Conservation (phyloP, 768 basidiomycete species). For the Mycena belliarum region DNA sequence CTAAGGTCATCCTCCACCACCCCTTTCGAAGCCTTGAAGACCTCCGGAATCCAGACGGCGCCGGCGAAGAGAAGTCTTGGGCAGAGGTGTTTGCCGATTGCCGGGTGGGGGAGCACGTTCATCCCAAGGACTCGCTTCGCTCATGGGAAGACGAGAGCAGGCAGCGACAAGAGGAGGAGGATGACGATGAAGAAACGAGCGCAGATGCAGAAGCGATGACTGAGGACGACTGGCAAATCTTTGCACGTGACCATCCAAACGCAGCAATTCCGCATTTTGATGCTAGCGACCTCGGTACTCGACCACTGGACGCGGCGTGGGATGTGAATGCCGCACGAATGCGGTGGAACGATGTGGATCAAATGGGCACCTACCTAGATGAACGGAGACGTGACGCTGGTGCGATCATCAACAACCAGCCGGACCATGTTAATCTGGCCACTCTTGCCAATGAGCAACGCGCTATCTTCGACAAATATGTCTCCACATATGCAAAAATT, state of each 20-base stretch:
- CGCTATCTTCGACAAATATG: slow-evolving; percentile 13
- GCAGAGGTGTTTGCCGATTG: not conserved
- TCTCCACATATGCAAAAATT: slow-evolving; percentile 1
- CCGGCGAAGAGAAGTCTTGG: not conserved
- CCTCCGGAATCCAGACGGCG: not conserved
- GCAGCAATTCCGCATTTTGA: slow-evolving; percentile 1
- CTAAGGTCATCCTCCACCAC: not conserved
- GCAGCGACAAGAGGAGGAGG: not conserved
- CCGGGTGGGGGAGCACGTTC: not conserved
- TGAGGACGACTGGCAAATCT: slow-evolving; percentile 6
- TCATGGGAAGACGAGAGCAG: slow-evolving; percentile 2
- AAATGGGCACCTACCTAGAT: not conserved
- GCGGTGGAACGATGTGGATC: slow-evolving; percentile 1
- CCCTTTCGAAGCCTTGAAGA: not conserved
- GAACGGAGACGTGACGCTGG: not conserved
- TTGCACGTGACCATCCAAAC: not conserved
- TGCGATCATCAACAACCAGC: not conserved
- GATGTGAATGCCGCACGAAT: not conserved
- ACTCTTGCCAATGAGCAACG: slow-evolving; percentile 11
- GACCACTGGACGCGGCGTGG: slow-evolving; percentile 13
- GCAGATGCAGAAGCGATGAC: not conserved
- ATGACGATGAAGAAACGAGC: not conserved
- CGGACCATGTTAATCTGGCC: slow-evolving; percentile 5
- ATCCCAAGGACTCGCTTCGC: slow-evolving; percentile 1
- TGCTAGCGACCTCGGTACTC: slow-evolving; percentile 1